A percentile compares a stretch with the other conserved stretches of the same genome.
Evolutionary conservation across 2,329 filamentous ascomycete species (phyloP).

Genomic region (Dothideomycetidae sp.): DNA sequence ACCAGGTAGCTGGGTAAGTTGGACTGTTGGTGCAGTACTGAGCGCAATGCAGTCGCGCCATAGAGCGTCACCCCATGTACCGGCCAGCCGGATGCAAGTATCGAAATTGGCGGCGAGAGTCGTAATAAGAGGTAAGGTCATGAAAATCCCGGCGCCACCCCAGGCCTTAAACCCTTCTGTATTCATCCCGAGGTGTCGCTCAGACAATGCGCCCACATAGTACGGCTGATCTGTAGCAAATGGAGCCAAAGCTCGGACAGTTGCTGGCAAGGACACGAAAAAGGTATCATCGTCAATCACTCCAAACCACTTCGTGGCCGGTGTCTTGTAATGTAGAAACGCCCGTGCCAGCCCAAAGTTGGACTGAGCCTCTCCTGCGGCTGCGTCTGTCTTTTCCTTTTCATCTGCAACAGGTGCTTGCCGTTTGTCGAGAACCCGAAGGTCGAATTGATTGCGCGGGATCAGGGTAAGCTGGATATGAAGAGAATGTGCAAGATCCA

Average conservation of each 20-base stretch:
- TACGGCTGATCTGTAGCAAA: constrained; percentile 14
- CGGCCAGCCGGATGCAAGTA: constrained; percentile 14
- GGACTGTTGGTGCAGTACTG: constrained; percentile 17
- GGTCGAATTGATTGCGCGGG: neutral
- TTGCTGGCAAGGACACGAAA: constrained; percentile 16
- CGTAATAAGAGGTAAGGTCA: constrained; percentile 17
- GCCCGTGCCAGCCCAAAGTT: constrained; percentile 17
- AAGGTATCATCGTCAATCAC: constrained; percentile 21
- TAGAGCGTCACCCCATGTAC: constrained; percentile 16
- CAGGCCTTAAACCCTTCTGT: constrained; percentile 19
- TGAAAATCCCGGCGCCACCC: constrained; percentile 19
- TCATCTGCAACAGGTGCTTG: too few relatives aligned
- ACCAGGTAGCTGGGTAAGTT: constrained; percentile 16
- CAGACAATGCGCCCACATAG: constrained; percentile 18
- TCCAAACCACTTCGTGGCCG: constrained; percentile 17
- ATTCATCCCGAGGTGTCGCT: constrained; percentile 15
- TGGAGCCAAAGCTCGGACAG: constrained; percentile 14
- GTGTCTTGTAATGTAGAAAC: constrained; percentile 12
- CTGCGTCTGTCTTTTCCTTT: neutral
- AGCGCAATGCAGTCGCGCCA: constrained; percentile 18
- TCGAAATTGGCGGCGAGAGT: constrained; percentile 14
- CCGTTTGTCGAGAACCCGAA: too few relatives aligned
- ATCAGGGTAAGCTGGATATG: constrained; percentile 7
- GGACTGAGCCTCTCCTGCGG: constrained; percentile 16
- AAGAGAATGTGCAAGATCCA: constrained; percentile 8